Conservation (phyloP, 164 flowering plant genomes). For the Berberis thunbergii region DNA sequence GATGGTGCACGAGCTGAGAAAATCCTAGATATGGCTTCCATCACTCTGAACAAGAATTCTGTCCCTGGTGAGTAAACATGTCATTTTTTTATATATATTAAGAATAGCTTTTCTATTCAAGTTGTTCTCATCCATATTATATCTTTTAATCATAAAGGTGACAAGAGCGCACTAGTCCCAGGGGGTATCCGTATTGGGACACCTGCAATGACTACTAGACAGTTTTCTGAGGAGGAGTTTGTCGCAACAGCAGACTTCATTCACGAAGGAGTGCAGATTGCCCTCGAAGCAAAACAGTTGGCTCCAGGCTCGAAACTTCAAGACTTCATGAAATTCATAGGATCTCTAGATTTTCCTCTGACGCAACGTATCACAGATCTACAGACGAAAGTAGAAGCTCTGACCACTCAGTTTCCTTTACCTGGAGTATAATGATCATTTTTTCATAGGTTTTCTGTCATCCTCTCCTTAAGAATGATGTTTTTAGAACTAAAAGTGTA, state of each 20-base stretch:
- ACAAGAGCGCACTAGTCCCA: slow-evolving; percentile 82
- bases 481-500: too few relatives aligned
- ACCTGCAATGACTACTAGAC: slow-evolving; percentile 97
- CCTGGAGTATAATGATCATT: slow-evolving; percentile 49
- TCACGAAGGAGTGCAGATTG: slow-evolving; percentile 79
- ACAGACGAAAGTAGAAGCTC: slow-evolving; percentile 55
- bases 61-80: slow-evolving; percentile 56
- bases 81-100: background rate
- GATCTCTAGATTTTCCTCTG: slow-evolving; percentile 54
- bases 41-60: slow-evolving; percentile 90
- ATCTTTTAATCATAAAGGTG: slow-evolving; percentile 32
- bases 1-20: slow-evolving; percentile 93
- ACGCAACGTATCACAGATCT: slow-evolving; percentile 40
- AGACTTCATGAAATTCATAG: slow-evolving; percentile 63
- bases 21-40: slow-evolving; percentile 84
- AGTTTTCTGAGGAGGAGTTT: slow-evolving; percentile 67
- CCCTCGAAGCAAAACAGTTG: slow-evolving; percentile 51
- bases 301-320: slow-evolving; percentile 72
- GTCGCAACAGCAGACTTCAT: slow-evolving; percentile 59
- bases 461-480: too few relatives aligned
- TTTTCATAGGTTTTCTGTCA: too few relatives aligned
- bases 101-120: background rate
- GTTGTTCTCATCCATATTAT: background rate
- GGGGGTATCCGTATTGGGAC: slow-evolving; percentile 94
- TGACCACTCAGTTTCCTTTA: slow-evolving; percentile 71